A percentile compares a stretch with the other conserved stretches of the same genome.
phyloP scores from a whole-genome alignment of 768 basidiomycete genomes.

The Suillus tomentosus region DNA sequence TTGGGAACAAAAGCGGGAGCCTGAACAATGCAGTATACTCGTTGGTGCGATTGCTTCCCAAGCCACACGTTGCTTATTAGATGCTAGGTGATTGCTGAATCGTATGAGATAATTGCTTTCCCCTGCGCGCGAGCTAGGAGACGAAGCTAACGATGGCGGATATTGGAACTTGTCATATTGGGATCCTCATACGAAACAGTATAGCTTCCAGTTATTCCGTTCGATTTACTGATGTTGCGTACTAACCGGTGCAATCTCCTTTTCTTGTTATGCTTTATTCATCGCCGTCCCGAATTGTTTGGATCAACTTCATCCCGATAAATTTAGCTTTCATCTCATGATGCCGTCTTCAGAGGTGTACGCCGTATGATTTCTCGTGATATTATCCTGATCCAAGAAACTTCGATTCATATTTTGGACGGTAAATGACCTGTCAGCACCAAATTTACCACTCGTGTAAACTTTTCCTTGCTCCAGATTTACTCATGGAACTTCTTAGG shows the following conservation, averaged over 20 bases:
- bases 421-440: slow-evolving; percentile 30
- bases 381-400: neutral
- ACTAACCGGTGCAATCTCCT: neutral
- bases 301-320: slow-evolving; percentile 5
- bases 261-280: neutral
- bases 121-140: slow-evolving; percentile 97
- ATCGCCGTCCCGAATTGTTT: neutral
- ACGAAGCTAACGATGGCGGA: slow-evolving; percentile 86
- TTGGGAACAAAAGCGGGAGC: slow-evolving; percentile 95
- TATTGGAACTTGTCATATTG: slow-evolving; percentile 99
- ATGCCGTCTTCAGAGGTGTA: neutral
- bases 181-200: slow-evolving; percentile 99
- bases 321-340: neutral
- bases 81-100: slow-evolving; percentile 93
- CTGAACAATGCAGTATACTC: slow-evolving; percentile 88
- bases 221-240: slow-evolving; percentile 37
- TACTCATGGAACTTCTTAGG: slow-evolving; percentile 25
- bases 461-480: slow-evolving; percentile 22
- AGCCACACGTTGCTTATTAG: slow-evolving; percentile 31
- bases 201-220: slow-evolving; percentile 96
- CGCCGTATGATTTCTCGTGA: neutral
- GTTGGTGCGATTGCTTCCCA: slow-evolving; percentile 50
- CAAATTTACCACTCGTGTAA: slow-evolving; percentile 30
- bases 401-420: neutral
- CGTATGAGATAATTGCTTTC: slow-evolving; percentile 99